Base-by-base conservation (phyloP, 139 green algal genomes). In the Microglena sp. region DNA sequence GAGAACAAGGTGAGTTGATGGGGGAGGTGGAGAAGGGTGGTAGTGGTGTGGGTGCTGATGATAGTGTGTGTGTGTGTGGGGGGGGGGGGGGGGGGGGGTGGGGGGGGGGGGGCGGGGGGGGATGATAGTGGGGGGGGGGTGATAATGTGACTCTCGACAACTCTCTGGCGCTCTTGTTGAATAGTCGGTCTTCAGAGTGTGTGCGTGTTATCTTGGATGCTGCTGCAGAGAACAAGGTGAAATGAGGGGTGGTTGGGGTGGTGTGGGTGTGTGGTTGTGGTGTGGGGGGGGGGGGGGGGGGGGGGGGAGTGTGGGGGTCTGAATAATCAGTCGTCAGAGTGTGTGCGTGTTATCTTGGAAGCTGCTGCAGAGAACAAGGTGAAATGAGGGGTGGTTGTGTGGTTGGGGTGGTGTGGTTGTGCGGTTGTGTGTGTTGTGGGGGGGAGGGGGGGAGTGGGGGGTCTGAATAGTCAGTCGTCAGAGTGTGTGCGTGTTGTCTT, bases 101-200 rank as follows among this genome's bases (percentile, higher is more conserved):
- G n/a, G n/a, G n/a, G n/a, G n/a, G n/a, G n/a, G n/a, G n/a, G n/a
- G n/a, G n/a, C n/a, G n/a, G n/a, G n/a, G n/a, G n/a, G n/a, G n/a
- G n/a, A n/a, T n/a, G n/a, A n/a, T n/a, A n/a, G n/a, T n/a, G n/a
- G 28, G 22, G 11, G 40, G 15, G 18, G 40, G 18, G 40, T 67
- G 6, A n/a, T n/a, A n/a, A n/a, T n/a, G n/a, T n/a, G n/a, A 80
- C 76, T 33, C 46, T 67, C 30, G 76, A 80, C 68, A 80, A 80
- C 60, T 53, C 74, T 26, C 59, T 80, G 33, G 74, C 74, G 34
- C 69, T 80, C 34, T 33, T 69, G 35, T 69, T 80, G 33, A 80
- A 80, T 61, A 72, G 60, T n/a, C 73, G 73, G 64, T 74, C 63
- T n/a, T 74, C 64, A 28, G 69, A 80, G 69, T 80, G 74, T 45